These are phyloP conservation scores for Pseudogymnoascus sp. DNA, from an alignment of 2,329 filamentous ascomycete genomes.

Conservation along the genomic window DNA sequence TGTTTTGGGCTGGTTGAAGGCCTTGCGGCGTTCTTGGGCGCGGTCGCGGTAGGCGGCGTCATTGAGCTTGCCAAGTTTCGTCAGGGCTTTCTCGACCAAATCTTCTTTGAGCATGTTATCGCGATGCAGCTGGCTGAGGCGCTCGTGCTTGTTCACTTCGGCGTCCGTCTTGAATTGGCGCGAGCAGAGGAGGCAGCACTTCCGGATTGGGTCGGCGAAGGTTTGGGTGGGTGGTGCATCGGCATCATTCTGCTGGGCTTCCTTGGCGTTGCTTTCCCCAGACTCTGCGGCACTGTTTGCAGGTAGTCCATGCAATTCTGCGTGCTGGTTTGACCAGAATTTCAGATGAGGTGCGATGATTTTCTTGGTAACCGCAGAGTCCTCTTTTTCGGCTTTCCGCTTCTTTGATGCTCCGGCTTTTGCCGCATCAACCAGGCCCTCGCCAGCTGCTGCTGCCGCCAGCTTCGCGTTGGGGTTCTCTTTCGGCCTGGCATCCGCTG, in stretches of 20 bases:
- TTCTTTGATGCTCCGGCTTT: slow-evolving; percentile 42
- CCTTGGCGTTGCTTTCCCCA: slow-evolving; percentile 16
- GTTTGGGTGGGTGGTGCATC: slow-evolving; percentile 42
- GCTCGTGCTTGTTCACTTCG: slow-evolving; percentile 54
- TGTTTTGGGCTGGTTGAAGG: slow-evolving; percentile 52
- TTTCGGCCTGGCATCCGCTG: slow-evolving; percentile 23
- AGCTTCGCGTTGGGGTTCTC: slow-evolving; percentile 30
- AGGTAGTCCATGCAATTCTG: slow-evolving; percentile 53
- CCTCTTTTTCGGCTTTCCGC: slow-evolving; percentile 46
- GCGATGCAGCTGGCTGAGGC: slow-evolving; percentile 50
- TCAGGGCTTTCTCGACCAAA: slow-evolving; percentile 34
- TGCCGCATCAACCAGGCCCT: slow-evolving; percentile 29
- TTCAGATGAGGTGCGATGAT: slow-evolving; percentile 59
- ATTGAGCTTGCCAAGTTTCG: slow-evolving; percentile 32
- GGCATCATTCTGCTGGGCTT: slow-evolving; percentile 21
- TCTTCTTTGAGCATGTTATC: slow-evolving; percentile 47
- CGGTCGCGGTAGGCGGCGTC: slow-evolving; percentile 43
- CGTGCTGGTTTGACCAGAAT: slow-evolving; percentile 66
- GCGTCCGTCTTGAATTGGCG: slow-evolving; percentile 48
- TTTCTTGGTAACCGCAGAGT: slow-evolving; percentile 35
- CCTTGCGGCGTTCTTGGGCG: slow-evolving; percentile 59
- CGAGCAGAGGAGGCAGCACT: slow-evolving; percentile 57
- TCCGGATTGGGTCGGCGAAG: slow-evolving; percentile 51
- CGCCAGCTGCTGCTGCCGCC: slow-evolving; percentile 33
- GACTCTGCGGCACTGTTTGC: slow-evolving; percentile 34